Evolutionary conservation across 306 rosid genomes (phyloP).

Genomic region (Fagus crenata): DNA sequence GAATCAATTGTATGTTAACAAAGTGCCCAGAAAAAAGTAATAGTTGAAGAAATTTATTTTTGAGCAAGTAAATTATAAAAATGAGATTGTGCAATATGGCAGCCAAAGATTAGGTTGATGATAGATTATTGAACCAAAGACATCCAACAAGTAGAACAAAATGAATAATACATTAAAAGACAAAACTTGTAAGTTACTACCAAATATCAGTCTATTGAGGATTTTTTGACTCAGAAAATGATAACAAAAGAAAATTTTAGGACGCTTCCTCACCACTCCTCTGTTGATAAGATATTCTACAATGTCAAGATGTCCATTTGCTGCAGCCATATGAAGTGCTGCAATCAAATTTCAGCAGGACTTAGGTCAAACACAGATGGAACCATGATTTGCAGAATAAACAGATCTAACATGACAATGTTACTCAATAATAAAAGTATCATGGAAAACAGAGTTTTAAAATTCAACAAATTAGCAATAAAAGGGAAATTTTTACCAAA

Average conservation of each 20-base stretch:
- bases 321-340: slow-evolving; percentile 97
- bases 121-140: background rate
- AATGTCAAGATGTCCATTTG: slow-evolving; percentile 74
- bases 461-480: slow-evolving; percentile 5
- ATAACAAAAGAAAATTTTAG: background rate
- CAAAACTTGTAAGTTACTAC: background rate
- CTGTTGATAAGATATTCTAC: slow-evolving; percentile 65
- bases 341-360: slow-evolving; percentile 27
- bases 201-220: background rate
- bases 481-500: background rate
- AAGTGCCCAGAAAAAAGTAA: background rate
- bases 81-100: background rate
- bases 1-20: background rate
- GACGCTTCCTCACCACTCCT: slow-evolving; percentile 62
- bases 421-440: too few relatives aligned
- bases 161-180: background rate
- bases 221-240: background rate
- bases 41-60: background rate
- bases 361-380: slow-evolving; percentile 23
- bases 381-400: background rate
- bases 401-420: background rate
- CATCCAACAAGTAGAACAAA: background rate
- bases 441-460: background rate
- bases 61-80: background rate
- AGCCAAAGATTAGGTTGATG: background rate